Percentiles rank a stretch among this genome's conserved stretches.
Conservation (phyloP, 2,329 filamentous ascomycete species). For the Didymella exigua region DNA sequence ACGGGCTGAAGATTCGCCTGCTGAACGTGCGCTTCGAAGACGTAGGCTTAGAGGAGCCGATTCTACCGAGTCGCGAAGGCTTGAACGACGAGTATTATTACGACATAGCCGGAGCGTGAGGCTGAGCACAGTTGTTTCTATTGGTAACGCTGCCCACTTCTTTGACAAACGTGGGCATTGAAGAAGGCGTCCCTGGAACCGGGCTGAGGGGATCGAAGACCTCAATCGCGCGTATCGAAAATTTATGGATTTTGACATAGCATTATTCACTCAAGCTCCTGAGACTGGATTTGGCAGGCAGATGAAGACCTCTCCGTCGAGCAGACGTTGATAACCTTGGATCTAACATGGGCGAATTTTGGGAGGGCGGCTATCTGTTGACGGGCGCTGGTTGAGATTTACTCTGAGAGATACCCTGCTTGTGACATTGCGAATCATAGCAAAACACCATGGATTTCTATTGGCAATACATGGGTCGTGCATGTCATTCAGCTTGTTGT, state of each 20-base stretch:
- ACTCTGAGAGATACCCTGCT: constrained; percentile 40
- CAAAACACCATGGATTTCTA: constrained; percentile 12
- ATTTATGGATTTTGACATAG: constrained; percentile 4
- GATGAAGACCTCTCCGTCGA: constrained; percentile 3
- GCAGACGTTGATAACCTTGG: neutral
- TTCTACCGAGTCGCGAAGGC: constrained; percentile 80
- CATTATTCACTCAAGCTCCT: constrained; percentile 7
- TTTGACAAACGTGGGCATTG: constrained; percentile 2
- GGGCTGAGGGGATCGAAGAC: neutral
- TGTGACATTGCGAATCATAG: constrained; percentile 25
- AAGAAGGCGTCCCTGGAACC: neutral
- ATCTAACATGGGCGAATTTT: neutral
- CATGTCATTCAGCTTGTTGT: constrained; percentile 23
- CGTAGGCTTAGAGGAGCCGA: constrained; percentile 69
- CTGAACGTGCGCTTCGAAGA: constrained; percentile 91
- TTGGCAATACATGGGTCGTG: constrained; percentile 21
- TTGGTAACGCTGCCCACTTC: constrained; percentile 5
- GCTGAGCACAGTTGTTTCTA: constrained; percentile 8
- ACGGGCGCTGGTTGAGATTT: constrained; percentile 12
- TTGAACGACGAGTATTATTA: constrained; percentile 95
- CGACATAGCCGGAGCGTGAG: constrained; percentile 57
- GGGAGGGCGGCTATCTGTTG: constrained; percentile 7
- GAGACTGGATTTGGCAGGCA: neutral
- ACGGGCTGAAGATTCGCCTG: constrained; percentile 88
- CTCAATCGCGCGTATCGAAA: constrained; percentile 2